phyloP scores from a whole-genome alignment of 176 grass and related monocot genomes.

The Dactylis glomerata region DNA sequence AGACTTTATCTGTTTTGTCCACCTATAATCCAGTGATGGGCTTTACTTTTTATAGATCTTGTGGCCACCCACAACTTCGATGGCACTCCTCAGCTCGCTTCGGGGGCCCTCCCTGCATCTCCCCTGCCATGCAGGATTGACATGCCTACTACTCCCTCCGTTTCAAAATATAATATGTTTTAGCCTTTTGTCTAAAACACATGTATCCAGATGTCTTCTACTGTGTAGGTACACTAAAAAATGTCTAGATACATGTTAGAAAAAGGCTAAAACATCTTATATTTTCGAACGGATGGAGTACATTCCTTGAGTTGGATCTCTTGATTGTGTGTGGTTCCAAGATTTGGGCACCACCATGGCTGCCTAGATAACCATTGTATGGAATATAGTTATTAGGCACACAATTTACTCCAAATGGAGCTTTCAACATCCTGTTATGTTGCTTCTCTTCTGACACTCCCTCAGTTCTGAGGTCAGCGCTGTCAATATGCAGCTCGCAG shows the following conservation, averaged over 20 bases:
- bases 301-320: neutral
- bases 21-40: neutral
- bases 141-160: neutral
- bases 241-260: no score
- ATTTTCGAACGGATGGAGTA: no score
- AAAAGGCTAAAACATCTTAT: no score
- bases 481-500: neutral
- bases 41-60: neutral
- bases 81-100: neutral
- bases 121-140: neutral
- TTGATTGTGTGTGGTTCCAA: neutral
- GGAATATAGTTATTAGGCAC: neutral
- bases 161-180: no score
- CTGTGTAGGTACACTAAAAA: no score
- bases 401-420: neutral
- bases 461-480: neutral
- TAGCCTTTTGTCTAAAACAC: no score
- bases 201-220: no score
- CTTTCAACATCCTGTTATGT: neutral
- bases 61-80: neutral
- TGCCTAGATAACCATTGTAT: neutral
- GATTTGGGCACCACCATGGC: neutral
- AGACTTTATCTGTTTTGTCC: neutral
- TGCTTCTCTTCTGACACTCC: neutral
- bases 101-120: neutral